These are phyloP conservation scores for Edaphochlamys debaryana DNA, from an alignment of 139 green algal species.

Conservation along the genomic window DNA sequence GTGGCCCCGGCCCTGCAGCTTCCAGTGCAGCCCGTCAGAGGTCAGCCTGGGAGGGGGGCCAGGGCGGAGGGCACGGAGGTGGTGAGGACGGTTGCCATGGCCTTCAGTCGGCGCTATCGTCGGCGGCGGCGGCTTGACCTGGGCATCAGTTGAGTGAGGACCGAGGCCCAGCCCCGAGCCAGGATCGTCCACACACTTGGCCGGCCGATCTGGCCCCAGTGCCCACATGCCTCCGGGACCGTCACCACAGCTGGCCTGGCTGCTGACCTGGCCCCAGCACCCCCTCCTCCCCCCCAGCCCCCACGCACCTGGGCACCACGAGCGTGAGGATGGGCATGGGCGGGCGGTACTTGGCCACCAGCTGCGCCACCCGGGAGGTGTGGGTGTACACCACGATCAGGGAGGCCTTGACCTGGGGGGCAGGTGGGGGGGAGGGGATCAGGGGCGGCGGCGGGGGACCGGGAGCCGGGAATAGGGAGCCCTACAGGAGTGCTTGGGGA, in stretches of 20 bases:
- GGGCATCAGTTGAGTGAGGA: too few species aligned
- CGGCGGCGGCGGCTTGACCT: too few species aligned
- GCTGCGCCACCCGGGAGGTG: constrained; percentile 67
- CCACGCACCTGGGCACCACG: constrained; percentile 70
- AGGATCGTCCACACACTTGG: too few species aligned
- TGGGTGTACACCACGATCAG: constrained; percentile 90
- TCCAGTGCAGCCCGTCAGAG: constrained; percentile 45
- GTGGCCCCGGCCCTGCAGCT: constrained; percentile 38
- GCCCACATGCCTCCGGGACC: too few species aligned
- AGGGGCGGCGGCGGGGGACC: neutral
- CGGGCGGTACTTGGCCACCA: constrained; percentile 88
- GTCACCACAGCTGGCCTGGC: too few species aligned
- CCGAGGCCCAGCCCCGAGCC: too few species aligned
- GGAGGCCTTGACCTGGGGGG: constrained; percentile 55
- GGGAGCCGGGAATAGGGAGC: neutral
- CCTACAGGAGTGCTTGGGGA: neutral
- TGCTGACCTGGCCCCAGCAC: too few species aligned
- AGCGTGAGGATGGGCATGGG: constrained; percentile 92
- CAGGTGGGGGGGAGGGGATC: neutral
- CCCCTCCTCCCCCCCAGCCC: too few species aligned
- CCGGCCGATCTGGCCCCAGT: too few species aligned
- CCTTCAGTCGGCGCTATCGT: too few species aligned
- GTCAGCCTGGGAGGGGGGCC: neutral
- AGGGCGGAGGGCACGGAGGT: neutral
- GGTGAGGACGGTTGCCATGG: constrained; percentile 59